A percentile compares a stretch with the other conserved stretches of the same genome.
Evolutionary conservation across 257 asterid genomes (phyloP).

Genomic region (Jacaranda copaia): DNA sequence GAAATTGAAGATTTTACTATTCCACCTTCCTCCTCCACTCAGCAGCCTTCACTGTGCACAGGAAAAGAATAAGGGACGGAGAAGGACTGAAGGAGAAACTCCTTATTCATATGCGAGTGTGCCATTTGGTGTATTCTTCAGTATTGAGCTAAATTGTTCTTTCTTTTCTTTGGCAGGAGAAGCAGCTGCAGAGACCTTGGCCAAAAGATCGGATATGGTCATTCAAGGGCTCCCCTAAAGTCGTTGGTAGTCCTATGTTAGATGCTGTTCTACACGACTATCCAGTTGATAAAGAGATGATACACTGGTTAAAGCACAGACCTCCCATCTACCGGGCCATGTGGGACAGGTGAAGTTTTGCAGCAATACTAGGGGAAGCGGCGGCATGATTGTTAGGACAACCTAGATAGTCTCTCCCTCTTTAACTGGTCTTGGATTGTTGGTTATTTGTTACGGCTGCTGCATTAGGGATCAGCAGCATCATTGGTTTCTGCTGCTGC

Average conservation of each 20-base stretch:
- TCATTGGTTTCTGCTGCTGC: slow-evolving; percentile 34
- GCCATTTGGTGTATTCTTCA: background rate
- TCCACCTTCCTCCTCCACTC: too few relatives aligned
- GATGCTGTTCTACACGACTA: slow-evolving; percentile 70
- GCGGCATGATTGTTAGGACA: slow-evolving; percentile 39
- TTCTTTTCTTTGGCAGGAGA: slow-evolving; percentile 62
- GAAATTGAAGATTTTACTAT: too few relatives aligned
- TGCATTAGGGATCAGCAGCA: slow-evolving; percentile 32
- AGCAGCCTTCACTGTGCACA: too few relatives aligned
- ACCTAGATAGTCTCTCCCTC: slow-evolving; percentile 30
- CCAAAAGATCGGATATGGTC: slow-evolving; percentile 94
- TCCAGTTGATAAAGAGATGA: slow-evolving; percentile 76
- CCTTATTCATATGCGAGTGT: background rate
- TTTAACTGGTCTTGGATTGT: slow-evolving; percentile 31
- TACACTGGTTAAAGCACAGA: slow-evolving; percentile 91
- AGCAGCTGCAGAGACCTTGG: slow-evolving; percentile 92
- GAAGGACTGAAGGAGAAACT: too few relatives aligned
- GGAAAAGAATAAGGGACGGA: too few relatives aligned
- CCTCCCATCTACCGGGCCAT: slow-evolving; percentile 72
- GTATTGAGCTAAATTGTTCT: background rate
- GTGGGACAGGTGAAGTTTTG: slow-evolving; percentile 90
- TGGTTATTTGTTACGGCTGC: slow-evolving; percentile 10
- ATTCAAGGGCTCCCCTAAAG: slow-evolving; percentile 62
- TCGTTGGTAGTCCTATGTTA: slow-evolving; percentile 89
- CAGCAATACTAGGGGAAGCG: slow-evolving; percentile 43